Evolutionary conservation across 2,329 filamentous ascomycete species (phyloP), one percentile per base, ranked within the genome.

Genomic region (Fusarium staphyleae): DNA sequence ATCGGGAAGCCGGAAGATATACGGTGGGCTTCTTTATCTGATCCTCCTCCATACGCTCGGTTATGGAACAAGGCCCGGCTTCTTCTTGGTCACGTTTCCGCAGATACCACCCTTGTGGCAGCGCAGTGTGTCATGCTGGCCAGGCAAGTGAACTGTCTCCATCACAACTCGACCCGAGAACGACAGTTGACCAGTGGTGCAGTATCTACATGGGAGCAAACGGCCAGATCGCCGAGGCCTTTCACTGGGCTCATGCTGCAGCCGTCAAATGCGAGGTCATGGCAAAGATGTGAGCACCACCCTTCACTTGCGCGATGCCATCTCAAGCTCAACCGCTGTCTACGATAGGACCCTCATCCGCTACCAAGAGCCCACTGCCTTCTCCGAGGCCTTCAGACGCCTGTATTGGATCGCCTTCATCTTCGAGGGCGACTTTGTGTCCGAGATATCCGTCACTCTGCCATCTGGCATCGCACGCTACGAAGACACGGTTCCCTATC

Each of bases 361-460:
- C 11, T 30, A 26, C 15, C 35, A 33, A 19, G 26, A 29, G 11
- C 1, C 0, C 37, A 47, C 5, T 14, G 2, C 11, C 11, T 53
- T 54, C 26, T 53, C 65, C 0, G 68, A 71, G 16, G 41, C 59
- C 0, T 69, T 71, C 28, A 41, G 66, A 0, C 60, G 68, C 2
- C 18, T 71, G 3, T 71, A 66, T 19, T 71, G 69, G 69, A 55
- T 71, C 3, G 62, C 65, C 1, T 69, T 69, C 8, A 69, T 71
- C 3, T 66, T 64, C 32, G 69, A 71, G 22, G 68, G 69, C 0
- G 69, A 71, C 24, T 71, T 69, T 22, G 60, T 66, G 7, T 70
- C 69, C 0, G 69, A 70, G 40, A 59, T 71, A 14, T 70, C 68
- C 0, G 52, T 68, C 2, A 59, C 52, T 0, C 56, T 68, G 0